Percentiles rank a stretch among this genome's conserved stretches.
Evolutionary conservation across 228 moss, liverwort and hornwort species (phyloP).

Genomic region (Sphagnum magellanicum): DNA sequence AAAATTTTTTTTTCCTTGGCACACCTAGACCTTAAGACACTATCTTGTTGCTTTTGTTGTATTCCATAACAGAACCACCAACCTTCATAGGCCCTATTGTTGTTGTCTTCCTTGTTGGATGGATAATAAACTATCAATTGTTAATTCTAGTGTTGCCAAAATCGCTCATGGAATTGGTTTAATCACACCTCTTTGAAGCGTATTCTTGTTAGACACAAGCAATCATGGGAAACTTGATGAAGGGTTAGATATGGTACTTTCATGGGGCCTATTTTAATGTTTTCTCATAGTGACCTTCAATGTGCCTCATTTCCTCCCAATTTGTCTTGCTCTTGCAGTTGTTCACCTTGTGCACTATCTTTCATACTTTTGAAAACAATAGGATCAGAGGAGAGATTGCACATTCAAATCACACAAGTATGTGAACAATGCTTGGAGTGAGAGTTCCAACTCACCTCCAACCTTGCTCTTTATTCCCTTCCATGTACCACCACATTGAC

Average conservation of each 20-base stretch:
- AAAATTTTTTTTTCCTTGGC: neutral
- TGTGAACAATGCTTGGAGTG: too few species aligned
- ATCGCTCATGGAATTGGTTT: slow-evolving; percentile 74
- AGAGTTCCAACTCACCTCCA: too few species aligned
- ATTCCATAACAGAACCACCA: neutral
- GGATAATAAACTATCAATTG: slow-evolving; percentile 72
- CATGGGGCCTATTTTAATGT: slow-evolving; percentile 15
- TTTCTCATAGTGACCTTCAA: slow-evolving; percentile 13
- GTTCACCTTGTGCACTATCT: slow-evolving; percentile 4
- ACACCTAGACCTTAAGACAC: neutral
- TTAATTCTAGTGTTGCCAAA: slow-evolving; percentile 67
- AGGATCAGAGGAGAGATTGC: too few species aligned
- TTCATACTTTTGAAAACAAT: too few species aligned
- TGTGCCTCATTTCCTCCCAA: slow-evolving; percentile 17
- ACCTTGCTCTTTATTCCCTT: too few species aligned
- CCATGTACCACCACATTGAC: too few species aligned
- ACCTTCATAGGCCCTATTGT: slow-evolving; percentile 12
- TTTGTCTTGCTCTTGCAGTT: slow-evolving; percentile 13
- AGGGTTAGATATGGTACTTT: slow-evolving; percentile 23
- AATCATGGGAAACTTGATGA: slow-evolving; percentile 68
- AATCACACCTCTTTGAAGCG: slow-evolving; percentile 48
- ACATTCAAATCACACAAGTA: too few species aligned
- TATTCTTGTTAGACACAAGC: slow-evolving; percentile 29
- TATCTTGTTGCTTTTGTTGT: neutral
- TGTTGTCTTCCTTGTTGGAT: slow-evolving; percentile 68